Conservation (phyloP, 805 yeast genomes). For the Metschnikowia sp. region DNA sequence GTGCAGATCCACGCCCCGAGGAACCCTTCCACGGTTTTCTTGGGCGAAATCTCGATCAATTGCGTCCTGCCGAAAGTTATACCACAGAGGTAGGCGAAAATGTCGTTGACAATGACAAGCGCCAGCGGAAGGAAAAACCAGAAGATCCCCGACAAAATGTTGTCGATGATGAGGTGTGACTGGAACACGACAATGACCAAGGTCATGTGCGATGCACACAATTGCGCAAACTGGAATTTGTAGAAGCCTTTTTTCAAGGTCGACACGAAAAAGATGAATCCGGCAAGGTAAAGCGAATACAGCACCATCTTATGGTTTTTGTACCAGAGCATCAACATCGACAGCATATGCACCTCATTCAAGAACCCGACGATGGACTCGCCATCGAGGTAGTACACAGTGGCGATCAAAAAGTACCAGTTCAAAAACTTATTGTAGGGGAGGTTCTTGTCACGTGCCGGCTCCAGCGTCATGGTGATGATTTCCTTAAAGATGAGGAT, state of each 20-base stretch:
- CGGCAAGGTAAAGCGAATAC: slow-evolving; percentile 79
- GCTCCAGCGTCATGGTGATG: slow-evolving; percentile 78
- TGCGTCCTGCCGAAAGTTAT: slow-evolving; percentile 94
- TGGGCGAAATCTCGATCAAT: slow-evolving; percentile 89
- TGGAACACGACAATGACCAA: slow-evolving; percentile 86
- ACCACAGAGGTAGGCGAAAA: slow-evolving; percentile 95
- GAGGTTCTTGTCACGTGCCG: slow-evolving; percentile 77
- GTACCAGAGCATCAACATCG: slow-evolving; percentile 55
- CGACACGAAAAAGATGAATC: slow-evolving; percentile 86
- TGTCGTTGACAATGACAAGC: slow-evolving; percentile 89
- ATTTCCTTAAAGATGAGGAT: slow-evolving; percentile 87
- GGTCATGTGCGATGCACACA: slow-evolving; percentile 93
- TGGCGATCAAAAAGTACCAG: slow-evolving; percentile 89
- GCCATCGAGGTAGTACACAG: slow-evolving; percentile 87
- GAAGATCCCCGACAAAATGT: slow-evolving; percentile 83
- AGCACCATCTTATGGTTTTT: slow-evolving; percentile 80
- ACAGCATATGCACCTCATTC: slow-evolving; percentile 47
- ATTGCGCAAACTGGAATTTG: slow-evolving; percentile 89
- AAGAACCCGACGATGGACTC: slow-evolving; percentile 73
- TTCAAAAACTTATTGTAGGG: slow-evolving; percentile 81
- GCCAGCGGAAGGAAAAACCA: slow-evolving; percentile 95
- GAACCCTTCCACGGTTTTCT: slow-evolving; percentile 96
- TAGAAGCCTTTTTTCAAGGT: slow-evolving; percentile 86
- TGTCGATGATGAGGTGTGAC: slow-evolving; percentile 87
- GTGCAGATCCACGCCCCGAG: slow-evolving; percentile 98